Evolutionary conservation across 169 alveolate species (phyloP).

Genomic region (Cyclospora cayetanensis): DNA sequence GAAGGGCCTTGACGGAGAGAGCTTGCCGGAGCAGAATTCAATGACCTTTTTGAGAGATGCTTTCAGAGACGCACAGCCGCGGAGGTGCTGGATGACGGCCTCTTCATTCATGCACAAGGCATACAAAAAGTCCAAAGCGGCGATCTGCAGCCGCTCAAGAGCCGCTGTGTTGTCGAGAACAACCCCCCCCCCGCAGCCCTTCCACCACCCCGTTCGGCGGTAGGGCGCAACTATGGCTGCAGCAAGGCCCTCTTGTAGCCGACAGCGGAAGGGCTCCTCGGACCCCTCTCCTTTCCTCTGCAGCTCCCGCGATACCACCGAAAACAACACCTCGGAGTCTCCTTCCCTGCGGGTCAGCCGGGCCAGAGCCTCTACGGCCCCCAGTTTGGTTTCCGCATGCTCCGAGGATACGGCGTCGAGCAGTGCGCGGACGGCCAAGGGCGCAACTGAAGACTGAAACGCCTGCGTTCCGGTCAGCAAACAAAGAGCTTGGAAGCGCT

Average conservation of each 20-base stretch:
- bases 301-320: neutral
- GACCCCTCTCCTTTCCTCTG: neutral
- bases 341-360: neutral
- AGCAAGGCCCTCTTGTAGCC: constrained; percentile 32
- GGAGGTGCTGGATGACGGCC: neutral
- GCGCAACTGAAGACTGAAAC: neutral
- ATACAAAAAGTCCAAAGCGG: neutral
- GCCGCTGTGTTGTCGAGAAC: neutral
- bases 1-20: too few species aligned
- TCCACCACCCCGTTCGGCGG: neutral
- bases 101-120: neutral
- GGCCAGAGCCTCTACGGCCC: constrained; percentile 17
- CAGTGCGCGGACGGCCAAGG: neutral
- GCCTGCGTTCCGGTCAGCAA: neutral
- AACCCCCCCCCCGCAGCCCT: neutral
- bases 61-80: neutral
- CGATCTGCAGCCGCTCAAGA: neutral
- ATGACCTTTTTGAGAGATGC: neutral
- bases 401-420: neutral
- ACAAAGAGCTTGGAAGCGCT: neutral
- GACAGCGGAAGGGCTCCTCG: too few species aligned
- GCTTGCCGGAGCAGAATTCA: neutral
- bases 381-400: neutral
- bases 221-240: constrained; percentile 17
- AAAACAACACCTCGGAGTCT: neutral